Percentiles rank a stretch among this genome's conserved stretches.
Evolutionary conservation across 805 yeast species (phyloP).

Genomic region (Scheffersomyces lignosus): DNA sequence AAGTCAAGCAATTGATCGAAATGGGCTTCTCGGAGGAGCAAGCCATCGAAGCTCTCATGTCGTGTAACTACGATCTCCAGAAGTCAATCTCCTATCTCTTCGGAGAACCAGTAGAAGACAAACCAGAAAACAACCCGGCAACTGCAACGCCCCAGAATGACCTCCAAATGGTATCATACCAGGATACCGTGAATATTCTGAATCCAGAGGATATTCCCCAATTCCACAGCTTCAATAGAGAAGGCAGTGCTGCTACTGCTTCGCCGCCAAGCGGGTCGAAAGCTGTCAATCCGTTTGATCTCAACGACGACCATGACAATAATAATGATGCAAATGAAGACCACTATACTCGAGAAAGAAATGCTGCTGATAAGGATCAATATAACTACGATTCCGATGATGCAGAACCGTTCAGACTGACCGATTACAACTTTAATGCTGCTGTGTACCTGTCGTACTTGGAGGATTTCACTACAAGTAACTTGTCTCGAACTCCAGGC

Average conservation of each 20-base stretch:
- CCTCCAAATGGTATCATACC: background rate
- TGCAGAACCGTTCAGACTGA: background rate
- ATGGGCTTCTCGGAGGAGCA: constrained; percentile 43
- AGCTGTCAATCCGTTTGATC: too few species aligned
- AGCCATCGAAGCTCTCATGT: constrained; percentile 37
- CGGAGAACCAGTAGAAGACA: constrained; percentile 22
- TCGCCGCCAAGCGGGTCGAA: too few species aligned
- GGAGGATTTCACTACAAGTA: too few species aligned
- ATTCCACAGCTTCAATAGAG: too few species aligned
- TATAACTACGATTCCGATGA: background rate
- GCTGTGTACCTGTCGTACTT: too few species aligned
- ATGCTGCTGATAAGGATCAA: background rate
- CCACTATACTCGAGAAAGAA: too few species aligned
- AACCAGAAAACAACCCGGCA: background rate
- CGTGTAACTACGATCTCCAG: constrained; percentile 28
- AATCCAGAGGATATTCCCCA: constrained; percentile 36
- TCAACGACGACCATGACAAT: too few species aligned
- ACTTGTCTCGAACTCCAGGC: too few species aligned
- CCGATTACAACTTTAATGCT: background rate
- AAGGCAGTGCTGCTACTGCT: too few species aligned
- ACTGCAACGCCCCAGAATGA: background rate
- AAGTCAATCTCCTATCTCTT: constrained; percentile 39
- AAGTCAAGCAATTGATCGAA: constrained; percentile 22
- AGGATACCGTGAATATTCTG: constrained; percentile 23
- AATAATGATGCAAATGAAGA: too few species aligned